Percentiles rank a stretch among this genome's conserved stretches.
phyloP scores from a whole-genome alignment of 2,329 filamentous ascomycete species.

The Aspergillus thermomutatus region DNA sequence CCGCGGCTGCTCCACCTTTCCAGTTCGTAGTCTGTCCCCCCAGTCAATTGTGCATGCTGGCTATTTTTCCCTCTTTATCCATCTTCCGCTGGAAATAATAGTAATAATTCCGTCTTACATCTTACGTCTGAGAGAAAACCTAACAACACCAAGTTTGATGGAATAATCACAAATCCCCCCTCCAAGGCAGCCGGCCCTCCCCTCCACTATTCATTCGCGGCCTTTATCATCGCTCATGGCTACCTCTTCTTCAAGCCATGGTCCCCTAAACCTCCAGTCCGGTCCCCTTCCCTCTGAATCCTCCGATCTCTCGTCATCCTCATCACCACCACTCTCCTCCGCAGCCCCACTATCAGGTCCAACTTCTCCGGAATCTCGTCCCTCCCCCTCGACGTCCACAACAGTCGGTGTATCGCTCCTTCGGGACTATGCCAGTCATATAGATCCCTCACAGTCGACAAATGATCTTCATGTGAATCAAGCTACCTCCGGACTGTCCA shows the following conservation, averaged over 20 bases:
- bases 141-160: neutral
- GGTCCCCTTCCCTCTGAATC: constrained; percentile 12
- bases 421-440: constrained; percentile 42
- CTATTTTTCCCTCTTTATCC: neutral
- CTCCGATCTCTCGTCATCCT: constrained; percentile 18
- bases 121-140: neutral
- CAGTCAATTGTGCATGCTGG: neutral
- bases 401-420: constrained; percentile 38
- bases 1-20: neutral
- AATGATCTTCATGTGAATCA: constrained; percentile 29
- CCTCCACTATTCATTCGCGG: neutral
- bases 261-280: constrained; percentile 10
- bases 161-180: neutral
- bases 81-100: neutral
- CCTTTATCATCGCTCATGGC: constrained; percentile 14
- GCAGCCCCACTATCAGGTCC: constrained; percentile 19
- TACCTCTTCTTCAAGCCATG: constrained; percentile 15
- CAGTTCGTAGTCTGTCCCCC: neutral
- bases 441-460: constrained; percentile 40
- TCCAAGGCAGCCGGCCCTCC: neutral
- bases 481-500: constrained; percentile 14
- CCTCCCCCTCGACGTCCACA: constrained; percentile 19
- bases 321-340: constrained; percentile 20
- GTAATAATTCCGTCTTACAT: neutral
- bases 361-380: constrained; percentile 15